phyloP scores from a whole-genome alignment of 2,329 filamentous ascomycete species.

The Fusarium equiseti region DNA sequence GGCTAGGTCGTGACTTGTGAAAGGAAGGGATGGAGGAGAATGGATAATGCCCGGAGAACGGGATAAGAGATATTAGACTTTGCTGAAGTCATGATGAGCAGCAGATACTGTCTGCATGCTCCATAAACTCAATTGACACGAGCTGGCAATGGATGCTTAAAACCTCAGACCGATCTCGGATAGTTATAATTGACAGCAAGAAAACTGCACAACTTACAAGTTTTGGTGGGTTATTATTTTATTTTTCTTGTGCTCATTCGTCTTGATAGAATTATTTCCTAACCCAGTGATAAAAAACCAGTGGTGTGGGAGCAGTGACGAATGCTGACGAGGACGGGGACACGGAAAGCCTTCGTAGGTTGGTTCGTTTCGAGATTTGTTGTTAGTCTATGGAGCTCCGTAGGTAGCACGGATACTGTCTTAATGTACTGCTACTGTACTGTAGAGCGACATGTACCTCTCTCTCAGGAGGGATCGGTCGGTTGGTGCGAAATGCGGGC shows the following conservation, averaged over 20 bases:
- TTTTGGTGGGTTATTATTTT: not conserved
- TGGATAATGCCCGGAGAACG: slow-evolving; percentile 33
- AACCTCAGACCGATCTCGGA: not conserved
- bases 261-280: slow-evolving; percentile 23
- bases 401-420: slow-evolving; percentile 1
- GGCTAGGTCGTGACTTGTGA: slow-evolving; percentile 2
- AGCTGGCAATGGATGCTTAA: not conserved
- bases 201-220: slow-evolving; percentile 23
- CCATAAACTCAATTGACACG: slow-evolving; percentile 10
- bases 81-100: slow-evolving; percentile 27
- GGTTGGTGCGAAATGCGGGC: slow-evolving; percentile 6
- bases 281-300: slow-evolving; percentile 30
- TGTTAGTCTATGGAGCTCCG: slow-evolving; percentile 13
- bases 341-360: slow-evolving; percentile 13
- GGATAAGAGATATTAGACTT: slow-evolving; percentile 21
- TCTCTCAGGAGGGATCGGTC: slow-evolving; percentile 36
- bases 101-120: slow-evolving; percentile 12
- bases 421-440: slow-evolving; percentile 1
- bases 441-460: not conserved
- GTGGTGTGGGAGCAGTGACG: slow-evolving; percentile 44
- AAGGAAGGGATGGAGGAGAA: slow-evolving; percentile 19
- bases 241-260: slow-evolving; percentile 16
- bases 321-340: slow-evolving; percentile 35
- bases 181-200: not conserved
- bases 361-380: slow-evolving; percentile 31